These are phyloP conservation scores for Kodamaea neixiangensis DNA, from an alignment of 805 yeast genomes.

Conservation along the genomic window DNA sequence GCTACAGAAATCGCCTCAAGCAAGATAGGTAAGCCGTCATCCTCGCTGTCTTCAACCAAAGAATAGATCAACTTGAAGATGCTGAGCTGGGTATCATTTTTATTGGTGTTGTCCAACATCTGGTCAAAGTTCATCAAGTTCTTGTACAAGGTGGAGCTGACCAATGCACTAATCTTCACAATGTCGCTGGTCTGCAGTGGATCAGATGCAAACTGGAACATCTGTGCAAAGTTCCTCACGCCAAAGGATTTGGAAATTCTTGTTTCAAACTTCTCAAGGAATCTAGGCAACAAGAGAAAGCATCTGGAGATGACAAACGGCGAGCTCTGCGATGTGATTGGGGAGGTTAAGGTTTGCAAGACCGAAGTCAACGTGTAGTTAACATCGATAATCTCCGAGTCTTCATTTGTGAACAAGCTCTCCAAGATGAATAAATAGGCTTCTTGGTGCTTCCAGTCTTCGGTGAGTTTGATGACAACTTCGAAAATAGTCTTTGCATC, in stretches of 20 bases:
- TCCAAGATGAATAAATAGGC: slow-evolving; percentile 43
- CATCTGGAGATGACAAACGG: slow-evolving; percentile 48
- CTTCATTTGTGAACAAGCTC: slow-evolving; percentile 45
- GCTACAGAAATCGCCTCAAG: slow-evolving; percentile 68
- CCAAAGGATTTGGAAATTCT: slow-evolving; percentile 34
- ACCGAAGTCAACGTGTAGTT: slow-evolving; percentile 12
- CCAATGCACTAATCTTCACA: slow-evolving; percentile 40
- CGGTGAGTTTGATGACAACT: not conserved
- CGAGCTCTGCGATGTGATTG: slow-evolving; percentile 19
- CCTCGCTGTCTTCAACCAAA: slow-evolving; percentile 64
- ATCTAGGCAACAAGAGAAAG: slow-evolving; percentile 55
- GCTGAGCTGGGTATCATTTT: slow-evolving; percentile 29
- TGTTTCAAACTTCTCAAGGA: slow-evolving; percentile 53
- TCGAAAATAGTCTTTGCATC: slow-evolving; percentile 32
- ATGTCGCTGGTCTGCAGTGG: slow-evolving; percentile 16
- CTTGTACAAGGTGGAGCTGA: slow-evolving; percentile 55
- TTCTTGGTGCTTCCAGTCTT: slow-evolving; percentile 39
- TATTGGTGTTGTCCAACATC: slow-evolving; percentile 11
- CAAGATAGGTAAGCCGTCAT: slow-evolving; percentile 75
- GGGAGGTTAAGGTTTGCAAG: slow-evolving; percentile 9
- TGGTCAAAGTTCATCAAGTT: slow-evolving; percentile 25
- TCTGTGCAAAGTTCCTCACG: slow-evolving; percentile 27
- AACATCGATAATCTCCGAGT: slow-evolving; percentile 18
- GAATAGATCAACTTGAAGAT: slow-evolving; percentile 42
- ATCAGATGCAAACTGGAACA: slow-evolving; percentile 25